Evolutionary conservation across 768 basidiomycete species (phyloP).

Genomic region (Naganishia antarctica): DNA sequence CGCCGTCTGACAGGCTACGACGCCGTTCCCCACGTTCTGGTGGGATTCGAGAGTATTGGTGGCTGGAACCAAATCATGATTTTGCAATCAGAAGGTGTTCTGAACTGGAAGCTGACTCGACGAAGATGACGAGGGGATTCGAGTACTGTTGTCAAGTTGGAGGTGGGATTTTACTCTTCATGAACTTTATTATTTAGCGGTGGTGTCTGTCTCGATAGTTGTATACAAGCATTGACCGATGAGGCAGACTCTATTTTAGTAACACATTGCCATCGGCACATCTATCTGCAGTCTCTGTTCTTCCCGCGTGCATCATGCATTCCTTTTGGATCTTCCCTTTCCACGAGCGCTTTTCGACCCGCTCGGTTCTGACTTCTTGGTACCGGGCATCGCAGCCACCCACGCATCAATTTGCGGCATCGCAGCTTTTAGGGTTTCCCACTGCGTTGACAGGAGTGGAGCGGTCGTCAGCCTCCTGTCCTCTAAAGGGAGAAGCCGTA

Average conservation of each 20-base stretch:
- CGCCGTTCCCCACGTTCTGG: conserved; percentile 3
- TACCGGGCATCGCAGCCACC: neutral
- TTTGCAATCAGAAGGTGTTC: neutral
- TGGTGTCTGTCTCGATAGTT: no score
- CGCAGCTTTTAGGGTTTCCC: neutral
- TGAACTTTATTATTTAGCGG: no score
- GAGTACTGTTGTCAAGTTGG: no score
- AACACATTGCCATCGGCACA: no score
- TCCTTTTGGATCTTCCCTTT: conserved; percentile 5
- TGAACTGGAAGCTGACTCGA: neutral
- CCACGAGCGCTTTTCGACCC: neutral
- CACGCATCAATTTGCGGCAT: conserved; percentile 17
- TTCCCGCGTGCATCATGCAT: no score
- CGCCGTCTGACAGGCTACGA: neutral
- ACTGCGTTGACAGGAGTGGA: neutral
- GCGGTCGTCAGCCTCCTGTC: no score
- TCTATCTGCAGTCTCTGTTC: no score
- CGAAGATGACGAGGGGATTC: no score
- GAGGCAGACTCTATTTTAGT: no score
- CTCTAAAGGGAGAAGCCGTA: neutral
- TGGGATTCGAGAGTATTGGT: conserved; percentile 7
- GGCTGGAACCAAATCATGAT: conserved; percentile 2
- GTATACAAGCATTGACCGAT: no score
- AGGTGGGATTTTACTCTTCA: no score
- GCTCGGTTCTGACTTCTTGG: neutral